Conservation (phyloP, 257 asterid species). For the Thymus quinquecostatus region DNA sequence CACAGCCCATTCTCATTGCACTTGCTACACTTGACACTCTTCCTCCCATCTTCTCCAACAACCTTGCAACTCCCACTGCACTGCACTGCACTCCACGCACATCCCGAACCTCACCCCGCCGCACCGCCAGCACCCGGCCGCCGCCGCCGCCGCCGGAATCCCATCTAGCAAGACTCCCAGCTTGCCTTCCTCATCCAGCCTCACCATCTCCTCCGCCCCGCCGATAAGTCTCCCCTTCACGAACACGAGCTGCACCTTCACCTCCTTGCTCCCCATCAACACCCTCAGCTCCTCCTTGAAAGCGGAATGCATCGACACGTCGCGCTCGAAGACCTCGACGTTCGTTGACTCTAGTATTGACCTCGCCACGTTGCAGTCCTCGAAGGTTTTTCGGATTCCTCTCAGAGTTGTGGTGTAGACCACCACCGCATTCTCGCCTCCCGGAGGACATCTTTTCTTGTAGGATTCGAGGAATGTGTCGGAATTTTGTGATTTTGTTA, state of each 20-base stretch:
- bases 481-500: slow-evolving; percentile 33
- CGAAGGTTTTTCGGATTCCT: slow-evolving; percentile 88
- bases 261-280: slow-evolving; percentile 58
- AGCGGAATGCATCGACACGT: slow-evolving; percentile 80
- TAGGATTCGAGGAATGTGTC: slow-evolving; percentile 45
- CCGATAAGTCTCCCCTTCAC: slow-evolving; percentile 87
- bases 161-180: slow-evolving; percentile 59
- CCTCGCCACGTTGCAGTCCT: slow-evolving; percentile 76
- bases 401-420: slow-evolving; percentile 80
- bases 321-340: slow-evolving; percentile 63
- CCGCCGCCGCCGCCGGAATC: slow-evolving; percentile 66
- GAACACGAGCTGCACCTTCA: slow-evolving; percentile 76
- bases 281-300: slow-evolving; percentile 75
- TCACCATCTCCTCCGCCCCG: slow-evolving; percentile 81
- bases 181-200: slow-evolving; percentile 86
- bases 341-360: slow-evolving; percentile 63
- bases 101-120: slow-evolving; percentile 75
- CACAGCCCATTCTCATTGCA: slow-evolving; percentile 97
- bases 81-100: slow-evolving; percentile 61
- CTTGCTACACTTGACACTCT: slow-evolving; percentile 63
- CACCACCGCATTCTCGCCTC: slow-evolving; percentile 62
- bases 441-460: slow-evolving; percentile 60
- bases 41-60: slow-evolving; percentile 65
- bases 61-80: slow-evolving; percentile 72
- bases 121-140: slow-evolving; percentile 55